A percentile compares a stretch with the other conserved stretches of the same genome.
These are phyloP conservation scores for Helichrysum umbraculigerum DNA, from an alignment of 129 eudicot genomes.

Conservation along the genomic window DNA sequence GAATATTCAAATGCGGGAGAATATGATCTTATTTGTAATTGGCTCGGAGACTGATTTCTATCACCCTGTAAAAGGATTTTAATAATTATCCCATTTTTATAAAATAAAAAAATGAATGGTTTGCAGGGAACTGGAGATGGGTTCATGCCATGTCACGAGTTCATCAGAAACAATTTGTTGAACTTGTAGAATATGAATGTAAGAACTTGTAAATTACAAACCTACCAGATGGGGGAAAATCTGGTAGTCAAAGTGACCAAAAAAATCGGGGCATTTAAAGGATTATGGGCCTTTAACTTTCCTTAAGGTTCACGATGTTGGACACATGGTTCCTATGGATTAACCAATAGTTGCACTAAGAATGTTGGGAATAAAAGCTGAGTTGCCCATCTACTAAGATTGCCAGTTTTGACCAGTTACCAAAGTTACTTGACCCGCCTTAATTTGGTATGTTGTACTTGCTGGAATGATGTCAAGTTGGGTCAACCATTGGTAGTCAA, in stretches of 20 bases:
- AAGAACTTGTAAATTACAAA: too few species aligned
- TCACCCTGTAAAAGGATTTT: not conserved
- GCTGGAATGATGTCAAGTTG: too few species aligned
- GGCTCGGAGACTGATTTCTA: not conserved
- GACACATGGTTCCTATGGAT: conserved; percentile 20
- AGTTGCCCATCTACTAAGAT: too few species aligned
- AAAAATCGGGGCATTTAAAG: not conserved
- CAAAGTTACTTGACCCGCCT: too few species aligned
- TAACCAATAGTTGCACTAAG: conserved; percentile 3
- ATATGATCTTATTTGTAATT: conserved; percentile 15
- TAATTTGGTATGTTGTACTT: too few species aligned
- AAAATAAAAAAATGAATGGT: not conserved
- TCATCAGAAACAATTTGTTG: conserved; percentile 2
- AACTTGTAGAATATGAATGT: too few species aligned
- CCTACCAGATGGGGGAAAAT: too few species aligned
- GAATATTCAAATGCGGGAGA: conserved; percentile 11
- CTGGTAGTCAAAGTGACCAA: too few species aligned
- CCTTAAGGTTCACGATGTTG: not conserved
- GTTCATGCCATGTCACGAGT: conserved; percentile 4
- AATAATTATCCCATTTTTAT: not conserved
- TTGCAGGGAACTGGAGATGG: conserved; percentile 21
- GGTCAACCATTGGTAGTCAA: too few species aligned
- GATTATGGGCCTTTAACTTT: not conserved
- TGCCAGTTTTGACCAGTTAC: too few species aligned
- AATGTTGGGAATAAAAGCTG: not conserved